Base-by-base conservation (phyloP, 345 rosid species). In the Leavenworthia alabamica region DNA sequence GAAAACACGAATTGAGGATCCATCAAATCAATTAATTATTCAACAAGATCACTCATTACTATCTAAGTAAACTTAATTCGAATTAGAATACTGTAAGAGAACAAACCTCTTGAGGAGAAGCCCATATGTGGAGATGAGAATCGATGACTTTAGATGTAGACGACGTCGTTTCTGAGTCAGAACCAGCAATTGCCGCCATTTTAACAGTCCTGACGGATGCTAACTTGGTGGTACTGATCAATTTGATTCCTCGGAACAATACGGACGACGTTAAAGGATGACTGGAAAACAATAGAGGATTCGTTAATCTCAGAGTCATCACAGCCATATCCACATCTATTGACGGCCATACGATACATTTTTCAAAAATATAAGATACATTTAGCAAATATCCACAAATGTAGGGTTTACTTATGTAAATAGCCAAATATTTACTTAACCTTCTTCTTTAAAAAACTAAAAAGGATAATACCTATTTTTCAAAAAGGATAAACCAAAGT, bases 101-200 rank as follows among this genome's bases (percentile, higher is more conserved):
- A 47, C 16, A 10, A n/a, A 78, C 96, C 93, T 92, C 93, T 65
- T 78, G 76, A 61, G 96, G 88, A 60, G 98, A 86, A 40, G 95
- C 96, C 95, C 98, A 88, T 0, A 92, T 65, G 76, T 92, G 98
- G 56, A 92, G 81, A 79, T 92, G 98, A 6, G 96, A 83, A 74
- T 92, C 96, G 41, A 92, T 85, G 55, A 76, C 75, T 61, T 76
- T 82, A 52, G 71, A 13, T 46, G 39, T 14, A 32, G 56, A 29
- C 43, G 77, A 16, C 46, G 68, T 42, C 22, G 80, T 29, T 32
- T 61, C 56, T 7, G 9, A 24, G 17, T 47, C 71, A 39, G 86
- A 19, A 56, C 36, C 78, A 61, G 35, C 31, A 60, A 43, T 3
- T n/a, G 82, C 62, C 44, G 85, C 82, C 92, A 91, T 86, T 77